Base-by-base conservation (phyloP, 75 land plant genomes). In the Pseudotsuga menziesii region DNA sequence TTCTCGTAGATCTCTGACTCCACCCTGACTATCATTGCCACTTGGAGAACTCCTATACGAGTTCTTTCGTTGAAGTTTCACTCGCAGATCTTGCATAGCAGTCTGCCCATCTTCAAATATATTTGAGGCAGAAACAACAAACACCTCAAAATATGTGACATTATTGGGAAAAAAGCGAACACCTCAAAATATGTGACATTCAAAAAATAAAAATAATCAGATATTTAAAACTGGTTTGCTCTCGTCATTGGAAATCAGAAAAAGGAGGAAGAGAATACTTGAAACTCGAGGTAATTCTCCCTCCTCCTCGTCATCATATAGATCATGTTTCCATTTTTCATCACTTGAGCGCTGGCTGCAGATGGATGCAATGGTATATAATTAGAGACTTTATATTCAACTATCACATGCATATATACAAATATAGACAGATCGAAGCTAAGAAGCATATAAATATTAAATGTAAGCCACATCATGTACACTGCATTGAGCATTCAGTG, bases 281-380 rank as follows among this genome's bases (percentile, higher is more conserved):
- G 87, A 81, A 76, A 76, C 62, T 77, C 82, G 86, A 62, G 82
- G 82, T 75, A 80, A 82, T 58, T 81, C 78, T 44, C 78, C 77
- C 3, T 88, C 79, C 56, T 82, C 75, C 58, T 59, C 73, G 2
- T 78, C 79, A 56, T 78, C 67, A 74, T 74, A 88, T 70, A 88
- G 86, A 82, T 91, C 93, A 83, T 91, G 93, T 52, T 91, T 82
- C 93, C 93, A 91, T 72, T 87, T 91, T 71, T 89, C 91, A 76
- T 84, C 89, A 82, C 71, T 78, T 71, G 80, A 80, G 56, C 89
- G 88, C 59, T 76, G 85, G 78, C 91, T 89, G 83, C 73, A 82
- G 16, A 77, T 32, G 7, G 25, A 75, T 48, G 54, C 54, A 48
- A 9, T 48, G 54, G 54, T n/a, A 69, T 36, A 35, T 39, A 69